A percentile compares a stretch with the other conserved stretches of the same genome.
phyloP scores from a whole-genome alignment of 768 basidiomycete genomes.

The Amanita pseudoporphyria region DNA sequence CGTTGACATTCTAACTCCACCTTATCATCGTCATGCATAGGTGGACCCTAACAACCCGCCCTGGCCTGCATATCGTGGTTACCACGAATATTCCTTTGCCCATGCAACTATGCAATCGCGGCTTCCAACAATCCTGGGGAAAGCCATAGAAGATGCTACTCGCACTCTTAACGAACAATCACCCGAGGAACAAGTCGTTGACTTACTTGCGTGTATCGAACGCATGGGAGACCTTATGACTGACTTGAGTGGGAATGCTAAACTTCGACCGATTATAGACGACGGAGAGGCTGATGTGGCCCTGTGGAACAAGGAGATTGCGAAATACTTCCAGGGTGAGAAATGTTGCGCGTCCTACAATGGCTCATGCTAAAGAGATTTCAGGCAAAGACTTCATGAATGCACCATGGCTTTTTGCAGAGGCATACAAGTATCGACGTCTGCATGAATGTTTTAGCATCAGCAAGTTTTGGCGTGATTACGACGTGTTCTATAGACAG shows the following conservation, averaged over 20 bases:
- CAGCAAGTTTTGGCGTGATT: conserved; percentile 82
- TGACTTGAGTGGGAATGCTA: conserved; percentile 76
- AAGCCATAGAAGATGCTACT: conserved; percentile 88
- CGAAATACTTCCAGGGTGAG: conserved; percentile 82
- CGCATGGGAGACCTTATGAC: conserved; percentile 87
- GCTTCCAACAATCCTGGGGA: conserved; percentile 90
- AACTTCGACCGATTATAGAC: conserved; percentile 81
- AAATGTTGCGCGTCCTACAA: conserved; percentile 10
- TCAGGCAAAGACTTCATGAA: conserved; percentile 88
- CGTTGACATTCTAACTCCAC: conserved; percentile 4
- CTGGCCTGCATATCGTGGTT: conserved; percentile 74
- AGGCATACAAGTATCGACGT: conserved; percentile 88
- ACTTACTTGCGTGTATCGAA: conserved; percentile 79
- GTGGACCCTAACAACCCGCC: conserved; percentile 81
- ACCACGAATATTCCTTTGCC: conserved; percentile 76
- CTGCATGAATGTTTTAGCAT: conserved; percentile 90
- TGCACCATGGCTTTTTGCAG: conserved; percentile 94
- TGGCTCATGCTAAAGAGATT: not conserved
- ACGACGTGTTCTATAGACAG: conserved; percentile 94
- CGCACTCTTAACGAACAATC: conserved; percentile 83
- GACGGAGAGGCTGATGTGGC: conserved; percentile 89
- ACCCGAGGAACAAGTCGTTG: conserved; percentile 73
- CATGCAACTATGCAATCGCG: conserved; percentile 96
- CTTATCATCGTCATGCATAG: conserved; percentile 22
- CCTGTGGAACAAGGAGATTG: conserved; percentile 96